Evolutionary conservation across 1,139 yeast species (phyloP).

Genomic region (Taphrina pruni): DNA sequence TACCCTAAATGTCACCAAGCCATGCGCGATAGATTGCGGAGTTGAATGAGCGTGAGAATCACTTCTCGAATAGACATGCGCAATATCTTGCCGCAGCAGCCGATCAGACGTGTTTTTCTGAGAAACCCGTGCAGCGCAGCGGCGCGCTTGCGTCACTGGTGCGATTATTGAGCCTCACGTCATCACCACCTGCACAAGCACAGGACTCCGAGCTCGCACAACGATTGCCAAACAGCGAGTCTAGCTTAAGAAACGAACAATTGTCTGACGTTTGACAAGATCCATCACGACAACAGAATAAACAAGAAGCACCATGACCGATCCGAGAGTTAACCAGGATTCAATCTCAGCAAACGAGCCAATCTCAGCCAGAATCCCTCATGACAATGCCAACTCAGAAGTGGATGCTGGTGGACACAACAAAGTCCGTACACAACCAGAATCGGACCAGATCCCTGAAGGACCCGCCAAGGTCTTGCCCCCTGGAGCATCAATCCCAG

Average conservation of each 20-base stretch:
- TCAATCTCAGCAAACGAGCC: slow-evolving; percentile 15
- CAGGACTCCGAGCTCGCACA: no score
- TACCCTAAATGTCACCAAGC: no score
- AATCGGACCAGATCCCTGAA: slow-evolving; percentile 14
- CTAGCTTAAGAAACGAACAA: neutral
- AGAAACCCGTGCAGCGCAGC: no score
- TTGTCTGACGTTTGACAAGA: neutral
- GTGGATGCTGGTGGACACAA: slow-evolving; percentile 20
- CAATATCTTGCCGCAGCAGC: no score
- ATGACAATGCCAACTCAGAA: slow-evolving; percentile 14
- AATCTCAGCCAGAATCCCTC: slow-evolving; percentile 22
- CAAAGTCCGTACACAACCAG: slow-evolving; percentile 28
- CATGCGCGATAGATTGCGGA: no score
- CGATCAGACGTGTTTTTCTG: no score
- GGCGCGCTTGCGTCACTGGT: neutral
- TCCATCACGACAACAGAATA: neutral
- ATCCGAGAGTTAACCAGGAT: slow-evolving; percentile 17
- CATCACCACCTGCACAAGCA: neutral
- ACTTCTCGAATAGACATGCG: no score
- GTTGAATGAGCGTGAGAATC: no score
- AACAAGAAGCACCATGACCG: neutral
- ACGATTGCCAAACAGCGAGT: neutral
- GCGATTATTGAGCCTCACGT: neutral
- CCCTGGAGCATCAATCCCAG: slow-evolving; percentile 10
- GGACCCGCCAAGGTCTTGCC: slow-evolving; percentile 19